phyloP scores from a whole-genome alignment of 371 early-diverging fungal species.

The Phascolomyces articulosus region DNA sequence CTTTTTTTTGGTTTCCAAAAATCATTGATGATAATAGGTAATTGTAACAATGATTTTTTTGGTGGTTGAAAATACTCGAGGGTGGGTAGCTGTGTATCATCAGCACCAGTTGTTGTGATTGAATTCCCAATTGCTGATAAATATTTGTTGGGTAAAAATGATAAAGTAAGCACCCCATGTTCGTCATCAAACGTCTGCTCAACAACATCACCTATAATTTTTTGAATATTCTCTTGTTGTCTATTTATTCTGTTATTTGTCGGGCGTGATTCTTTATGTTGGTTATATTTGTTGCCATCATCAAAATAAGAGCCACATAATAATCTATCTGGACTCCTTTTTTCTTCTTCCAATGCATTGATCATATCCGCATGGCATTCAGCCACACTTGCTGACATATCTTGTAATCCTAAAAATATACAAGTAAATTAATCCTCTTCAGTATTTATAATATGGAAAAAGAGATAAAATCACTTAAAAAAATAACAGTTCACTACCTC shows the following conservation, averaged over 20 bases:
- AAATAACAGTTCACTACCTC: constrained; percentile 50
- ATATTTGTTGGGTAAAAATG: not conserved
- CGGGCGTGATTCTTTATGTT: no score
- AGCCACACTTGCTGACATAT: constrained; percentile 65
- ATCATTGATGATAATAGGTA: no score
- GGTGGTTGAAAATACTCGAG: no score
- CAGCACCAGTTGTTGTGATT: no score
- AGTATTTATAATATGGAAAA: not conserved
- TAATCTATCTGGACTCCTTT: constrained; percentile 12
- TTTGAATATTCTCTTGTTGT: not conserved
- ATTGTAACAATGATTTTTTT: no score
- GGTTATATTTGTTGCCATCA: not conserved
- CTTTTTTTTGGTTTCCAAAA: no score
- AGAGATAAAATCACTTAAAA: no score
- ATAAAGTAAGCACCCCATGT: constrained; percentile 11
- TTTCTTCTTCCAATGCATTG: constrained; percentile 44
- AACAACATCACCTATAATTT: not conserved
- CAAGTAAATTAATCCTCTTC: no score
- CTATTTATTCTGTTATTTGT: not conserved
- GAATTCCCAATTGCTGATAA: not conserved
- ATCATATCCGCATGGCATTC: constrained; percentile 66
- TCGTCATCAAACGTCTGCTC: constrained; percentile 9
- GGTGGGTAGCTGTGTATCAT: no score
- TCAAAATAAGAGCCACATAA: constrained; percentile 44
- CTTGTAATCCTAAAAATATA: constrained; percentile 51